phyloP scores from a whole-genome alignment of 495 filamentous ascomycete species.

The Neurospora sp. region DNA sequence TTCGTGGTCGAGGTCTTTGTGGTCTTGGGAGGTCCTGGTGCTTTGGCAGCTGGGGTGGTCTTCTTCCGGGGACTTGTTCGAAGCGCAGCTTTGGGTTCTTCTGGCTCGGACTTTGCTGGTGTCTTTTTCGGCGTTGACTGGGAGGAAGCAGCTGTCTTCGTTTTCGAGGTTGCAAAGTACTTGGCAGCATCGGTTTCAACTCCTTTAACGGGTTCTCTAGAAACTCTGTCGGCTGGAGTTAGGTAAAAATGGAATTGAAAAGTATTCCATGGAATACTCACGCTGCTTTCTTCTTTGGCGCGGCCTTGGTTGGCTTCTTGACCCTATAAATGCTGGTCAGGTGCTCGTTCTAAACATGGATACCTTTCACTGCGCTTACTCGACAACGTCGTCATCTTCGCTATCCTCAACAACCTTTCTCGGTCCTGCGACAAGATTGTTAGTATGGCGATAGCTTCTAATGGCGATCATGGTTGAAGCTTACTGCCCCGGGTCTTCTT shows the following conservation, averaged over 20 bases:
- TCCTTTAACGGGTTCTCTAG: constrained; percentile 24
- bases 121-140: constrained; percentile 24
- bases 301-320: constrained; percentile 30
- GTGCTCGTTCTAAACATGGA: not conserved
- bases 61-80: constrained; percentile 34
- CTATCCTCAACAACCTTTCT: constrained; percentile 56
- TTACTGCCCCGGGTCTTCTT: constrained; percentile 35
- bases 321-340: constrained; percentile 14
- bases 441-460: constrained; percentile 7
- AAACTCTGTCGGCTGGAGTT: not conserved
- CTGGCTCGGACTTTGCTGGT: constrained; percentile 16
- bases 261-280: constrained; percentile 9
- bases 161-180: constrained; percentile 37
- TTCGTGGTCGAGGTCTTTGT: constrained; percentile 19
- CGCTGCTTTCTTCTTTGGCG: constrained; percentile 33
- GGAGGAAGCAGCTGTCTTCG: constrained; percentile 19
- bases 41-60: constrained; percentile 14
- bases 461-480: constrained; percentile 1
- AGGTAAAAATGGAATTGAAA: not conserved
- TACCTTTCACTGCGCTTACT: constrained; percentile 19
- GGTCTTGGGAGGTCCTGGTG: constrained; percentile 12
- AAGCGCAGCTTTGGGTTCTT: constrained; percentile 18
- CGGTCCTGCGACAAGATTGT: constrained; percentile 40
- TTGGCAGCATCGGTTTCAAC: constrained; percentile 36
- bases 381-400: constrained; percentile 46